These are phyloP conservation scores for Dioscorea alata DNA, from an alignment of 106 monocot species.

Conservation along the genomic window DNA sequence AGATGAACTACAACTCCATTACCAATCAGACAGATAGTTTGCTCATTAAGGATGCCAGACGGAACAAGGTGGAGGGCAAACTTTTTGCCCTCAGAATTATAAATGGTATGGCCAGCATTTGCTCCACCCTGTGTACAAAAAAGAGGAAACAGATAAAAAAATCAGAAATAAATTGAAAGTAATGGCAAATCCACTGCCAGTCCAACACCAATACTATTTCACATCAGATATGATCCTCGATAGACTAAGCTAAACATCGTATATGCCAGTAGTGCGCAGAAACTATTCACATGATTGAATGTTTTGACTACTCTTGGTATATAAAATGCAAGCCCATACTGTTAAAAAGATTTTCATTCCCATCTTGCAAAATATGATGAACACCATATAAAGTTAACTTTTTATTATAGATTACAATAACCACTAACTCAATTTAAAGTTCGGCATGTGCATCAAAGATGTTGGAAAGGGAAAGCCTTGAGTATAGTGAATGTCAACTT, in stretches of 20 bases:
- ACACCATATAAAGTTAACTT: too few species aligned
- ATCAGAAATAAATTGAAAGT: not conserved
- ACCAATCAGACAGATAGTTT: constrained; percentile 79
- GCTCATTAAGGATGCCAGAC: constrained; percentile 87
- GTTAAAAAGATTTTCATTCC: too few species aligned
- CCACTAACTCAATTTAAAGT: too few species aligned
- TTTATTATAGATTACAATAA: too few species aligned
- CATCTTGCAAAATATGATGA: too few species aligned
- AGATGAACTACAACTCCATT: constrained; percentile 92
- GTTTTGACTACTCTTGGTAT: too few species aligned
- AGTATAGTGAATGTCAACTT: too few species aligned
- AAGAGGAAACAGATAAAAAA: not conserved
- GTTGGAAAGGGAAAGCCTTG: too few species aligned
- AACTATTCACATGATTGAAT: not conserved
- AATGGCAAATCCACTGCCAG: not conserved
- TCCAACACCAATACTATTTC: not conserved
- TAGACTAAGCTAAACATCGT: not conserved
- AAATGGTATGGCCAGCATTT: constrained; percentile 97
- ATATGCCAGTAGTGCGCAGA: not conserved
- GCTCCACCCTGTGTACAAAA: constrained; percentile 67
- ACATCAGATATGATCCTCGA: not conserved
- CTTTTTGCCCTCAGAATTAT: constrained; percentile 85
- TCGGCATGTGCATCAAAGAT: too few species aligned
- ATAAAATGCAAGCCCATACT: too few species aligned
- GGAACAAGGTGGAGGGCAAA: constrained; percentile 97